Evolutionary conservation across 2,329 filamentous ascomycete genomes (phyloP).

Genomic region (Aspergillus awamori): DNA sequence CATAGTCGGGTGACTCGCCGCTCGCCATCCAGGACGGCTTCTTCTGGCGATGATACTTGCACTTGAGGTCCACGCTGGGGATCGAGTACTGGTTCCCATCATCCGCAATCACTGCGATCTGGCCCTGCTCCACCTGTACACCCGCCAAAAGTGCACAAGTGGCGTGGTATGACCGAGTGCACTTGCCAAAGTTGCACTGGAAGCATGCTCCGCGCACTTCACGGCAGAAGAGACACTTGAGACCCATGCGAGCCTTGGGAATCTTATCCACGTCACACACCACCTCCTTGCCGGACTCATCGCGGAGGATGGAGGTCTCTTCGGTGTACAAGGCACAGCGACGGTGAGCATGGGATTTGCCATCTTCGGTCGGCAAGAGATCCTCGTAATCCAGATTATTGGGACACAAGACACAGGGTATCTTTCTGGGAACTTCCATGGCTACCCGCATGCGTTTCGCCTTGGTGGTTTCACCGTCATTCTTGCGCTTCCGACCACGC

Average conservation of each 20-base stretch:
- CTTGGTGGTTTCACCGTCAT: slow-evolving; percentile 58
- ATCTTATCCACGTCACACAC: slow-evolving; percentile 80
- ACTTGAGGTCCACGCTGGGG: slow-evolving; percentile 89
- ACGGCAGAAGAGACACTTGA: slow-evolving; percentile 93
- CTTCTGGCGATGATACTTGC: slow-evolving; percentile 89
- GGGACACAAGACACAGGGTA: slow-evolving; percentile 88
- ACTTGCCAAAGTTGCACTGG: slow-evolving; percentile 94
- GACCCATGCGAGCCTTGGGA: slow-evolving; percentile 80
- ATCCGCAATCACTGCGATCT: slow-evolving; percentile 83
- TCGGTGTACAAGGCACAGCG: slow-evolving; percentile 89
- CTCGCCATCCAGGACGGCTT: slow-evolving; percentile 73
- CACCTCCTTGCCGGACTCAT: slow-evolving; percentile 68
- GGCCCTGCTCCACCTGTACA: slow-evolving; percentile 84
- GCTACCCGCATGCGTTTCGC: slow-evolving; percentile 79
- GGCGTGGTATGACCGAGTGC: slow-evolving; percentile 88
- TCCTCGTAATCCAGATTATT: slow-evolving; percentile 82
- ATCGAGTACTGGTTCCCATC: slow-evolving; percentile 92
- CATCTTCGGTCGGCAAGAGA: slow-evolving; percentile 84
- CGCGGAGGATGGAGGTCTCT: slow-evolving; percentile 80
- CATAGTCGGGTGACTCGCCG: slow-evolving; percentile 68
- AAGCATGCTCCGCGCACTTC: slow-evolving; percentile 96
- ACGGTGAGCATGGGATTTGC: slow-evolving; percentile 76
- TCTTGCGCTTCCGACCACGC: slow-evolving; percentile 71
- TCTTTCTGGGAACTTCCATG: slow-evolving; percentile 69
- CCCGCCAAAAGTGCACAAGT: slow-evolving; percentile 92